phyloP scores from a whole-genome alignment of 73 alveolate genomes.

The Tetrahymena borealis region DNA sequence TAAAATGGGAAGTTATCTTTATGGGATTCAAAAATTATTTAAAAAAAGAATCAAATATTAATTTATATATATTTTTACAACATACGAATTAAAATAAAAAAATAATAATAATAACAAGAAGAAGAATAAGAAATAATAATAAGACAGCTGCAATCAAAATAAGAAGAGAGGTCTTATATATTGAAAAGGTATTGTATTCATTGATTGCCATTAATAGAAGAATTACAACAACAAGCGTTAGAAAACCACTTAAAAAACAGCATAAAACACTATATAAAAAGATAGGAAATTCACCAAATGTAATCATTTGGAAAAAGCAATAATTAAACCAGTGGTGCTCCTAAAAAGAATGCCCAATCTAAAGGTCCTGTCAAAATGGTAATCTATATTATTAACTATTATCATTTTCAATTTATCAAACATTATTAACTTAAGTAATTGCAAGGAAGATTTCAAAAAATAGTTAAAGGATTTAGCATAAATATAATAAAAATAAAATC shows the following conservation, averaged over 20 bases:
- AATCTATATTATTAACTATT: background rate
- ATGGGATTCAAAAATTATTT: background rate
- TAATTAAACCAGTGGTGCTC: background rate
- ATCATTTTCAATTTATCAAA: background rate
- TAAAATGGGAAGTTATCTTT: background rate
- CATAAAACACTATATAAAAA: too few species aligned
- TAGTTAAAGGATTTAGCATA: background rate
- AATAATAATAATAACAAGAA: background rate
- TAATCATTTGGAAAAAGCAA: background rate
- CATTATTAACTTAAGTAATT: background rate
- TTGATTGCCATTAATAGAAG: background rate
- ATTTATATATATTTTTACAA: background rate
- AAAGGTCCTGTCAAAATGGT: background rate
- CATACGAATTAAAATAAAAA: background rate
- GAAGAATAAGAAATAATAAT: background rate
- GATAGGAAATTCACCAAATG: too few species aligned
- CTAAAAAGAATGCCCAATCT: background rate
- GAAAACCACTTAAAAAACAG: background rate
- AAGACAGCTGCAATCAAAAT: background rate
- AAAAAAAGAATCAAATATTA: background rate
- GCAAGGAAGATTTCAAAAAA: background rate
- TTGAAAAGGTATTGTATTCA: background rate
- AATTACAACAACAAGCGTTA: background rate
- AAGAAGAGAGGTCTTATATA: background rate
- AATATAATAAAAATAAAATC: background rate